These are phyloP conservation scores for Talaromyces sp. DNA, from an alignment of 2,329 filamentous ascomycete species.

Conservation along the genomic window DNA sequence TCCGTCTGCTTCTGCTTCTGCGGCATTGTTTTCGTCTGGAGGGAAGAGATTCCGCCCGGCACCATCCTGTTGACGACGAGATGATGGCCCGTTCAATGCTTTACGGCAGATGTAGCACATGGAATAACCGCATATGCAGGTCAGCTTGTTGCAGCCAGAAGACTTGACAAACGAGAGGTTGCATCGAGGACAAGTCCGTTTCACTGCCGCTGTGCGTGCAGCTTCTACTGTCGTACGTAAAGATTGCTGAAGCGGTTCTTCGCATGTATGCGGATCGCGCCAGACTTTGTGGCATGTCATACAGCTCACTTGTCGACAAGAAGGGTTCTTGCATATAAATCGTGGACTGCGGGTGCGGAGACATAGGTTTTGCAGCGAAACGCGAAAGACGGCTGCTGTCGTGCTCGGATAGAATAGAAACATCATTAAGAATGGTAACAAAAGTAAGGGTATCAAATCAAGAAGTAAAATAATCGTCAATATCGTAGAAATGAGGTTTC, in stretches of 20 bases:
- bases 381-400: conserved; percentile 52
- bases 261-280: conserved; percentile 85
- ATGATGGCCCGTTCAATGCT: conserved; percentile 44
- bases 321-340: conserved; percentile 71
- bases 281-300: conserved; percentile 78
- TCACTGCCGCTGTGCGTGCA: conserved; percentile 89
- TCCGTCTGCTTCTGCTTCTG: conserved; percentile 22
- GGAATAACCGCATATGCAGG: conserved; percentile 90
- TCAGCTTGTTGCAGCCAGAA: conserved; percentile 93
- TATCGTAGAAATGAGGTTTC: conserved; percentile 53
- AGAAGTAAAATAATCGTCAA: conserved; percentile 47
- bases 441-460: conserved; percentile 44
- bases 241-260: conserved; percentile 77
- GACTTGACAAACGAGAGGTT: conserved; percentile 90
- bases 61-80: not conserved
- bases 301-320: conserved; percentile 72
- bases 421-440: conserved; percentile 57
- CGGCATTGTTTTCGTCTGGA: not conserved
- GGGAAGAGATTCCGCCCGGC: not conserved
- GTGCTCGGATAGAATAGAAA: conserved; percentile 56
- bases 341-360: conserved; percentile 70
- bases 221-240: conserved; percentile 87
- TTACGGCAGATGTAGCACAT: conserved; percentile 98
- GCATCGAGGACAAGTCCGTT: conserved; percentile 90
- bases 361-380: conserved; percentile 65